Evolutionary conservation across 176 grass and related monocot genomes (phyloP).

Genomic region (Eleusine indica): DNA sequence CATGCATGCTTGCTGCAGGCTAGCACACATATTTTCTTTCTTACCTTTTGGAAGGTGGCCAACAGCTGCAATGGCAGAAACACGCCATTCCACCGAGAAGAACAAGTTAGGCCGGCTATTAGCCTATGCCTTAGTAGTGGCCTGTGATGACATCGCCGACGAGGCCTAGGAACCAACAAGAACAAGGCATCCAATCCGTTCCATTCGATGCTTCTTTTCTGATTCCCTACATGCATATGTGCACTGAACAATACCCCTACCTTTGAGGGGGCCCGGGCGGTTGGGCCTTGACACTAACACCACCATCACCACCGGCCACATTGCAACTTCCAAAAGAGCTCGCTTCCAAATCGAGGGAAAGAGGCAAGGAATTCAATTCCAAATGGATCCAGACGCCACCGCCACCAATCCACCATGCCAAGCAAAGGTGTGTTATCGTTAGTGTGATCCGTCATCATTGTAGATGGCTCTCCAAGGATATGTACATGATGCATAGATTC

Average conservation of each 20-base stretch:
- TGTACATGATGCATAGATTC: too few relatives aligned
- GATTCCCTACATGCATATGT: conserved; percentile 1
- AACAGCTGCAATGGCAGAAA: conserved; percentile 21
- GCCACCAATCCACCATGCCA: conserved; percentile 29
- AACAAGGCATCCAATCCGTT: conserved; percentile 28
- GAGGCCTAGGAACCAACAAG: not conserved
- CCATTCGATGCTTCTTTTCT: not conserved
- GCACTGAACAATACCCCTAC: not conserved
- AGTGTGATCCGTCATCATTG: conserved; percentile 29
- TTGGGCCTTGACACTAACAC: conserved; percentile 36
- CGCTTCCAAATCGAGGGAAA: not conserved
- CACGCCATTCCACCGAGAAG: not conserved
- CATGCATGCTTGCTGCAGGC: not conserved
- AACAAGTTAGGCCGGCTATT: conserved; percentile 41
- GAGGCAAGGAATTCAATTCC: conserved; percentile 35
- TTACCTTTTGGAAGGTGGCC: conserved; percentile 29
- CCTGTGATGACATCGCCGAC: not conserved
- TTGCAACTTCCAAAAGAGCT: not conserved
- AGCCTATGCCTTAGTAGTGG: not conserved
- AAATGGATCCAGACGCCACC: conserved; percentile 30
- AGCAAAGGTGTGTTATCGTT: conserved; percentile 29
- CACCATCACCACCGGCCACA: not conserved
- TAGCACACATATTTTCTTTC: not conserved
- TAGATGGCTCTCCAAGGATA: not conserved
- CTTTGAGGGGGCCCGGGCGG: not conserved